phyloP scores from a whole-genome alignment of 2,329 filamentous ascomycete genomes.

The Curvularia hawaiiensis region DNA sequence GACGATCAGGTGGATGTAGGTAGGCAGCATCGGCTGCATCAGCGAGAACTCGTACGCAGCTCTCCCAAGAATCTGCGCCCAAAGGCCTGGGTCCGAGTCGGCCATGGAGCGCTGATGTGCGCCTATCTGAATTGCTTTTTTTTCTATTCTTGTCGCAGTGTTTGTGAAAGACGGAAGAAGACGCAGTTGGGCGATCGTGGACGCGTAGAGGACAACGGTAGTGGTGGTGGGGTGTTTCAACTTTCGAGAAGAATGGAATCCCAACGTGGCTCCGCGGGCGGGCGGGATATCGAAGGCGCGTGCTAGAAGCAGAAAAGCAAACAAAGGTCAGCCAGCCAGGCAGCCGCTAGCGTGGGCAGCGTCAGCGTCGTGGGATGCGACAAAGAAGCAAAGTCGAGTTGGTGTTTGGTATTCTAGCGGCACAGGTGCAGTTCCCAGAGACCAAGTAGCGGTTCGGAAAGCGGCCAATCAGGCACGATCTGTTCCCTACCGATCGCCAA shows the following conservation, averaged over 20 bases:
- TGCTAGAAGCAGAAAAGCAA: neutral
- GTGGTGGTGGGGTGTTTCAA: neutral
- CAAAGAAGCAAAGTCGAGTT: neutral
- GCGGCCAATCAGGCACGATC: slow-evolving; percentile 20
- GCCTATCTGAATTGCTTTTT: neutral
- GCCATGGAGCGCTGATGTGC: slow-evolving; percentile 27
- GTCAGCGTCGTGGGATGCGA: neutral
- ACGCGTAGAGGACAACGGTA: neutral
- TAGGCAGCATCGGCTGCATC: slow-evolving; percentile 54
- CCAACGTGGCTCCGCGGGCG: neutral
- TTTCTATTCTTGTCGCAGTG: neutral
- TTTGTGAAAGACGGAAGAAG: neutral
- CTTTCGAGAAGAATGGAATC: neutral
- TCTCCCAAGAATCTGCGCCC: slow-evolving; percentile 37
- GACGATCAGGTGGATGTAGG: slow-evolving; percentile 65
- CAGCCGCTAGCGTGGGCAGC: neutral
- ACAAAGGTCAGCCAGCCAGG: neutral
- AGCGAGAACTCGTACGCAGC: slow-evolving; percentile 52
- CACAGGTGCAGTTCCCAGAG: slow-evolving; percentile 4
- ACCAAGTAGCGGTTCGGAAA: neutral
- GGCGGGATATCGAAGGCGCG: neutral
- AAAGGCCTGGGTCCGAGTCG: slow-evolving; percentile 35
- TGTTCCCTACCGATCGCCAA: slow-evolving; percentile 12
- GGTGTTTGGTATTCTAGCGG: neutral
- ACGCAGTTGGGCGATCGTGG: neutral